Percentiles rank a stretch among this genome's conserved stretches.
These are phyloP conservation scores for Triticum dicoccoides DNA, from an alignment of 176 grass and related monocot species.

Conservation along the genomic window DNA sequence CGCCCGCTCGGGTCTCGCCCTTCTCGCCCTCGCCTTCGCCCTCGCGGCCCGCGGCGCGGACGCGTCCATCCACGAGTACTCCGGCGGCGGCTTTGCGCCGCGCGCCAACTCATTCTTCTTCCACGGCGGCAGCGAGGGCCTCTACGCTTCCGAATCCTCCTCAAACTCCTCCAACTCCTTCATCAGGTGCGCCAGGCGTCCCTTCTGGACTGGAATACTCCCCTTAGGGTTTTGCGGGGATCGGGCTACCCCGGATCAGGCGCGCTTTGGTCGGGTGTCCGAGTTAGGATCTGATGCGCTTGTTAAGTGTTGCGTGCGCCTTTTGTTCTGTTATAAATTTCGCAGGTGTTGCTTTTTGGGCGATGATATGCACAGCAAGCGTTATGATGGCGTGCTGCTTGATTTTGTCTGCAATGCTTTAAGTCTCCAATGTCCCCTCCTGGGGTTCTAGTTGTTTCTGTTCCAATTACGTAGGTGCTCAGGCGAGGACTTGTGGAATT, in stretches of 20 bases:
- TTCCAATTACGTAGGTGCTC: not conserved
- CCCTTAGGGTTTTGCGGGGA: conserved; percentile 33
- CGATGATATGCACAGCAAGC: not conserved
- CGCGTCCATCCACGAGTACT: conserved; percentile 92
- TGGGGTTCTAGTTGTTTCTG: not conserved
- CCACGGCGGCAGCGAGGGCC: conserved; percentile 97
- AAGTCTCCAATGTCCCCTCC: not conserved
- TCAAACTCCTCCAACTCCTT: conserved; percentile 65
- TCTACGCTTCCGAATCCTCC: conserved; percentile 66
- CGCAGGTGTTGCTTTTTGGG: not conserved
- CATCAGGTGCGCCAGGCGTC: conserved; percentile 50
- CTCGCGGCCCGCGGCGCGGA: conserved; percentile 28
- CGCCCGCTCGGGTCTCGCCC: conserved; percentile 1
- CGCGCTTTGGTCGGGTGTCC: not conserved
- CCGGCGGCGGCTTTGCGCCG: conserved; percentile 60
- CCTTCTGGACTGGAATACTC: not conserved
- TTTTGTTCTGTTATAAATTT: conserved; percentile 28
- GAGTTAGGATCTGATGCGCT: conserved; percentile 19
- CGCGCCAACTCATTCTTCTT: conserved; percentile 98
- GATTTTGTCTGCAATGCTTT: not conserved
- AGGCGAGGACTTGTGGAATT: not conserved
- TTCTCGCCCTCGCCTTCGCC: conserved; percentile 38
- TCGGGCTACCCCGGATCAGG: not conserved
- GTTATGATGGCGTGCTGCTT: not conserved
- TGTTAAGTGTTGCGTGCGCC: not conserved